These are phyloP conservation scores for Celoporthe dispersa DNA, from an alignment of 2,329 filamentous ascomycete species.

Conservation along the genomic window DNA sequence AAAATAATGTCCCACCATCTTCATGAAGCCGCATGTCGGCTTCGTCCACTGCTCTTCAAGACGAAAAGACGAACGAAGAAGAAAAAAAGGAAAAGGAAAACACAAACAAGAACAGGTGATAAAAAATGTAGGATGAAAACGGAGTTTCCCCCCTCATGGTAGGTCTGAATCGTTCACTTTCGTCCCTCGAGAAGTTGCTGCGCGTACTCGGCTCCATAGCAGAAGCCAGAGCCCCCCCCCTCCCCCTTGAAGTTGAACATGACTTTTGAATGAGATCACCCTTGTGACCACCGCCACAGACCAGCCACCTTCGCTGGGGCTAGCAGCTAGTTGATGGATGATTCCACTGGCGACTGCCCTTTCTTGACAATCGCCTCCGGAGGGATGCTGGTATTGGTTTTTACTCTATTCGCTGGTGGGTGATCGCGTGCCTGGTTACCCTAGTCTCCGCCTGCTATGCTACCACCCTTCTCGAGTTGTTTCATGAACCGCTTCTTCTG, in stretches of 20 bases:
- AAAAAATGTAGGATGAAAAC: conserved; percentile 4
- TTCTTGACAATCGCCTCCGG: neutral
- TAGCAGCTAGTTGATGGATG: neutral
- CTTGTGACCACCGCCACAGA: neutral
- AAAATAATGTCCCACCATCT: conserved; percentile 9
- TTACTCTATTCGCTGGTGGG: neutral
- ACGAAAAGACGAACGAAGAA: neutral
- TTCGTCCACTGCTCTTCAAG: conserved; percentile 3
- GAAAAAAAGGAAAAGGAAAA: conserved; percentile 5
- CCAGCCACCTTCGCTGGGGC: neutral
- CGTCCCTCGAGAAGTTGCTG: conserved; percentile 4
- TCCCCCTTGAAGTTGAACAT: neutral
- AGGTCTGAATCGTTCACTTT: neutral
- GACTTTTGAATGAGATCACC: neutral
- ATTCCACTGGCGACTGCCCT: neutral
- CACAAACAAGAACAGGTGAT: neutral
- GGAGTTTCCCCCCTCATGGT: neutral
- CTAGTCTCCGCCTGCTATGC: conserved; percentile 10
- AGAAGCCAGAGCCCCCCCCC: neutral
- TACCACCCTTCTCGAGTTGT: conserved; percentile 15
- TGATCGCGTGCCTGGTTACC: neutral
- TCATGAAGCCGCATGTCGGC: neutral
- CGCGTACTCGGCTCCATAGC: neutral
- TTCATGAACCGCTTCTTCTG: conserved; percentile 30
- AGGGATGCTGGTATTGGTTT: neutral